Evolutionary conservation across 139 green algal species (phyloP).

Genomic region (Chlamydomonas sphaeroides): DNA sequence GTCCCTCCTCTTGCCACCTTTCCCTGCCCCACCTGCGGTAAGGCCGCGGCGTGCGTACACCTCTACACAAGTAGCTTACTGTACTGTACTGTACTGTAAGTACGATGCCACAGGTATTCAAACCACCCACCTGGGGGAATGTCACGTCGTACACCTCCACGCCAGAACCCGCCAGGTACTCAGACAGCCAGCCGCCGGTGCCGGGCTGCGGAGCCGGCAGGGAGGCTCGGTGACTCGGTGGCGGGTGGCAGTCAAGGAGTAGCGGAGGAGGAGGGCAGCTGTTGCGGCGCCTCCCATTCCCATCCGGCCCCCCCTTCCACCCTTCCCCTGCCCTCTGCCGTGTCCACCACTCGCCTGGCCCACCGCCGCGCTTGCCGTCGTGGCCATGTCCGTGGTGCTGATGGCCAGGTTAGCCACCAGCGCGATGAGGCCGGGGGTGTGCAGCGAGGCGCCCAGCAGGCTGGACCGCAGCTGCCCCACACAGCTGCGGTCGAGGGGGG

Average conservation of each 20-base stretch:
- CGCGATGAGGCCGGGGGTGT: slow-evolving; percentile 36
- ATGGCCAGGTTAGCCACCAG: slow-evolving; percentile 36
- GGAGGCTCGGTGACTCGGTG: too few species aligned
- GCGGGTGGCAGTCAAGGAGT: too few species aligned
- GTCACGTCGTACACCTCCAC: slow-evolving; percentile 40
- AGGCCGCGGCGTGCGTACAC: too few species aligned
- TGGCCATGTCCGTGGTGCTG: too few species aligned
- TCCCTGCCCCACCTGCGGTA: too few species aligned
- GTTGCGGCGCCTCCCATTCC: too few species aligned
- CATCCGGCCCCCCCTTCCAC: background rate
- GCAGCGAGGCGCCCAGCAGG: slow-evolving; percentile 29
- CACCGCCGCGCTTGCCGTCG: too few species aligned
- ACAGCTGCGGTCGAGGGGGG: background rate
- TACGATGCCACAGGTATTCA: too few species aligned
- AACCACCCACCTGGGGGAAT: slow-evolving; percentile 1
- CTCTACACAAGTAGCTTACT: too few species aligned
- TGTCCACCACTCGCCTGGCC: background rate
- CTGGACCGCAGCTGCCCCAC: slow-evolving; percentile 21
- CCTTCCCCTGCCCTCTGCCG: background rate
- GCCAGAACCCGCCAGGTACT: slow-evolving; percentile 32
- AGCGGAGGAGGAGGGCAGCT: background rate
- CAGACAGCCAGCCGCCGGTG: slow-evolving; percentile 34
- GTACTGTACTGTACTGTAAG: too few species aligned
- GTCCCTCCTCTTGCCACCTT: too few species aligned
- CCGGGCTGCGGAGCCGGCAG: background rate